Conservation (phyloP, 805 yeast genomes). For the Ogataea salicorniae region DNA sequence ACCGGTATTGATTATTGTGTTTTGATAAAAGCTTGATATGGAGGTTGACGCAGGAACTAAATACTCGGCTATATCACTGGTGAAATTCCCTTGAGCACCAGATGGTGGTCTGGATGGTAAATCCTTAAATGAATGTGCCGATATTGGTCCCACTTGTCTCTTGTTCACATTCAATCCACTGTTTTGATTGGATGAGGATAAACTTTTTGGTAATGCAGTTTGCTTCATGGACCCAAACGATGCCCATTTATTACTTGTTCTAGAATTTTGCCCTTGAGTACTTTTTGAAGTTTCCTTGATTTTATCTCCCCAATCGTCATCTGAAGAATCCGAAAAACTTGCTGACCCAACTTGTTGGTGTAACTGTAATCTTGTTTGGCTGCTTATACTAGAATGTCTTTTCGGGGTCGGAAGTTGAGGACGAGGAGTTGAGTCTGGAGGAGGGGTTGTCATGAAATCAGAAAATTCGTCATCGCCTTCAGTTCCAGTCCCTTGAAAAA, state of each 20-base stretch:
- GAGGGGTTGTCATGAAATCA: slow-evolving; percentile 10
- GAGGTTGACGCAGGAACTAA: slow-evolving; percentile 6
- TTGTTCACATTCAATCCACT: not conserved
- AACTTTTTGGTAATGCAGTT: not conserved
- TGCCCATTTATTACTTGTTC: not conserved
- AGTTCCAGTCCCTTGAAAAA: not conserved
- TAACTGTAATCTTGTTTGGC: too few relatives aligned
- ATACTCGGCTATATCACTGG: slow-evolving; percentile 5
- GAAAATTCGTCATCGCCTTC: slow-evolving; percentile 9
- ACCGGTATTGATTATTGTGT: slow-evolving; percentile 7
- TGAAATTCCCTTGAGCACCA: not conserved
- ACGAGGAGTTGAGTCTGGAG: not conserved
- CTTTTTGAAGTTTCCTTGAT: not conserved
- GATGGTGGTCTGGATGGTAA: not conserved
- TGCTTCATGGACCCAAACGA: not conserved
- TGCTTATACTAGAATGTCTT: not conserved
- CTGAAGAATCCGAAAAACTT: slow-evolving; percentile 1
- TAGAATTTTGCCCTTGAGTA: not conserved
- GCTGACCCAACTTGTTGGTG: not conserved
- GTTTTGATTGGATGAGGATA: not conserved
- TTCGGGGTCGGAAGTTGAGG: not conserved
- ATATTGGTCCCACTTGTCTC: not conserved
- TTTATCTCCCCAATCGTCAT: not conserved
- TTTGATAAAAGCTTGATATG: slow-evolving; percentile 7
- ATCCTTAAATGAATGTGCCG: not conserved